These are phyloP conservation scores for Candida jianshihensis DNA, from an alignment of 805 yeast species.

Conservation along the genomic window DNA sequence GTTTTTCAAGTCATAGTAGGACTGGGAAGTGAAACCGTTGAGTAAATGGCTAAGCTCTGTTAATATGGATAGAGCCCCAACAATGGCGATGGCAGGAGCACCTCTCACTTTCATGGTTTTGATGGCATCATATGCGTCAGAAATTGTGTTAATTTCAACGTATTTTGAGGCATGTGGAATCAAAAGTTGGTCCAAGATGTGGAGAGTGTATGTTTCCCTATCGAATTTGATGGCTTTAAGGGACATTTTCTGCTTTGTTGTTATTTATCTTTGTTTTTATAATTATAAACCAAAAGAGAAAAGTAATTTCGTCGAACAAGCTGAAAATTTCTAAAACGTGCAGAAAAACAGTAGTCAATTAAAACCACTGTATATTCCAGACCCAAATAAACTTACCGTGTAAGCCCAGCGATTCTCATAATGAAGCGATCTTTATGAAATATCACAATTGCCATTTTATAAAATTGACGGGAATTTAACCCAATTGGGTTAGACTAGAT, in stretches of 20 bases:
- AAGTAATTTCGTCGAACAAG: too few species aligned
- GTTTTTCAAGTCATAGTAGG: conserved; percentile 26
- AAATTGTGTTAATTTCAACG: conserved; percentile 51
- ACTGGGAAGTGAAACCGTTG: conserved; percentile 21
- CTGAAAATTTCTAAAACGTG: too few species aligned
- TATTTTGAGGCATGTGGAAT: conserved; percentile 78
- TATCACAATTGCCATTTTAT: too few species aligned
- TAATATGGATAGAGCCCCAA: conserved; percentile 77
- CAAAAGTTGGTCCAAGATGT: conserved; percentile 71
- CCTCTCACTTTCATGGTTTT: conserved; percentile 92
- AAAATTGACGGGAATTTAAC: neutral
- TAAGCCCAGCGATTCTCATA: neutral
- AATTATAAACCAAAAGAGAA: too few species aligned
- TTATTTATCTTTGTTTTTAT: too few species aligned
- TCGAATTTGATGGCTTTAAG: conserved; percentile 67
- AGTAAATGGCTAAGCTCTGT: conserved; percentile 48
- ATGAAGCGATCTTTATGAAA: neutral
- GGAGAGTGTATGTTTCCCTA: conserved; percentile 36
- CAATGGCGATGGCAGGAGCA: conserved; percentile 97
- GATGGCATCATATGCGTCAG: conserved; percentile 79
- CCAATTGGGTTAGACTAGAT: neutral
- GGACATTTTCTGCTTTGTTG: too few species aligned
- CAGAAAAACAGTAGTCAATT: too few species aligned
- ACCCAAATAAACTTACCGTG: too few species aligned
- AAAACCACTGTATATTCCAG: too few species aligned